Percentiles rank a stretch among this genome's conserved stretches.
These are phyloP conservation scores for Schizophyllum commune DNA, from an alignment of 1,284 basidiomycete genomes.

Conservation along the genomic window DNA sequence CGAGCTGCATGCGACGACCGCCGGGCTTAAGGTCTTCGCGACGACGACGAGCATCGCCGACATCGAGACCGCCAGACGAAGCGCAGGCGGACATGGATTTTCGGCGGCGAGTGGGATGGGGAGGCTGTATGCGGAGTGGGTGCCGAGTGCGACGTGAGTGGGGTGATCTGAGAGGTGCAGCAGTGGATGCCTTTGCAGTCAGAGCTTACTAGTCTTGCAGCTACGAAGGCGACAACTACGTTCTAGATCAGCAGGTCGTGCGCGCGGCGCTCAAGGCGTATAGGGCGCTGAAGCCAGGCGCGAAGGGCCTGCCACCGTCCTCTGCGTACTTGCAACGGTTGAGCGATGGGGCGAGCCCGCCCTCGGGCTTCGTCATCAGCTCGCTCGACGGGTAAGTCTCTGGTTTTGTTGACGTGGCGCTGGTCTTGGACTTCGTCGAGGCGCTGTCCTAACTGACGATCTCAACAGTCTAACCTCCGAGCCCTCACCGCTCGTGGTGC, in stretches of 20 bases:
- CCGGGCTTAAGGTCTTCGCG: conserved; percentile 62
- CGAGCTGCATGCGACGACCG: conserved; percentile 67
- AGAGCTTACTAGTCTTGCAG: conserved; percentile 22
- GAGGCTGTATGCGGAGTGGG: conserved; percentile 52
- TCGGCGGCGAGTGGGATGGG: conserved; percentile 65
- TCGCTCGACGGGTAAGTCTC: too few relatives aligned
- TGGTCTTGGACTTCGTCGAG: too few relatives aligned
- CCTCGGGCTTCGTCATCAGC: conserved; percentile 12
- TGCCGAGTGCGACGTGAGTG: conserved; percentile 57
- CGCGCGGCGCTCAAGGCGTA: conserved; percentile 61
- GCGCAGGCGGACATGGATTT: conserved; percentile 76
- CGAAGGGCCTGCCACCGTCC: conserved; percentile 35
- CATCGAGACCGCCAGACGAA: conserved; percentile 60
- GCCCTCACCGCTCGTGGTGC: conserved; percentile 29
- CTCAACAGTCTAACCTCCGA: too few relatives aligned
- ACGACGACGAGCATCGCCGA: conserved; percentile 48
- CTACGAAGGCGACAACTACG: conserved; percentile 74
- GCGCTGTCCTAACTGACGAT: too few relatives aligned
- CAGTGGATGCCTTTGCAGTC: not conserved
- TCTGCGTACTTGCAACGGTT: conserved; percentile 48
- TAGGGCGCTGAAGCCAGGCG: conserved; percentile 21
- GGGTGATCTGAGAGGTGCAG: too few relatives aligned
- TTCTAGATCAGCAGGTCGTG: conserved; percentile 67
- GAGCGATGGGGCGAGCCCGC: conserved; percentile 10
- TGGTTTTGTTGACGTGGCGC: too few relatives aligned